Conservation (phyloP, 352 stramenopile genomes). For the Globisporangium parvum region DNA sequence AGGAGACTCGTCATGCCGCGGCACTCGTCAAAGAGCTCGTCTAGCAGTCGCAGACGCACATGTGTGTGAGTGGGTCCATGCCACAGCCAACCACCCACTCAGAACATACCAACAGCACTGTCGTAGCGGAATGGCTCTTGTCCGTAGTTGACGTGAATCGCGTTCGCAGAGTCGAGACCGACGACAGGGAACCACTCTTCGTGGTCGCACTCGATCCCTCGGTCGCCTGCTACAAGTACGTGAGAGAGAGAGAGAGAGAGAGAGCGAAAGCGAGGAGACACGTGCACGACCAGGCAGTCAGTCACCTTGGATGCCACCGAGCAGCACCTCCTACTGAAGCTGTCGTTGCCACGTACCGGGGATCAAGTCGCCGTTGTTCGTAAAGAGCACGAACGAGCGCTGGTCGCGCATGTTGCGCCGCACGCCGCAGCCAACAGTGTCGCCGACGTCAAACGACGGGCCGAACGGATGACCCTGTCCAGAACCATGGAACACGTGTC, state of each 20-base stretch:
- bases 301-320: too few relatives aligned
- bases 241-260: too few relatives aligned
- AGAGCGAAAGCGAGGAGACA: too few relatives aligned
- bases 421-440: constrained; percentile 73
- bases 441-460: constrained; percentile 46
- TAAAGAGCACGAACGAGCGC: constrained; percentile 62
- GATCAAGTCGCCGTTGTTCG: constrained; percentile 58
- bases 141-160: constrained; percentile 80
- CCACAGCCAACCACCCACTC: too few relatives aligned
- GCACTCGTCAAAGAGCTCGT: constrained; percentile 49
- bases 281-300: too few relatives aligned
- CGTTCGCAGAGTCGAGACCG: constrained; percentile 72
- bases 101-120: constrained; percentile 31
- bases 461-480: constrained; percentile 47
- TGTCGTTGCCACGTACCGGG: constrained; percentile 17
- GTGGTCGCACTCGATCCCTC: constrained; percentile 33
- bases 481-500: constrained; percentile 50
- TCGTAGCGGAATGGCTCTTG: constrained; percentile 59
- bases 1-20: constrained; percentile 18
- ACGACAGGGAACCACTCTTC: constrained; percentile 71
- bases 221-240: constrained; percentile 24
- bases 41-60: constrained; percentile 11
- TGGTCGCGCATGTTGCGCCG: constrained; percentile 28
- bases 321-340: background rate
- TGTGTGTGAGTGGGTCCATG: background rate